Conservation (phyloP, 768 basidiomycete species). For the Boletus speciosus region DNA sequence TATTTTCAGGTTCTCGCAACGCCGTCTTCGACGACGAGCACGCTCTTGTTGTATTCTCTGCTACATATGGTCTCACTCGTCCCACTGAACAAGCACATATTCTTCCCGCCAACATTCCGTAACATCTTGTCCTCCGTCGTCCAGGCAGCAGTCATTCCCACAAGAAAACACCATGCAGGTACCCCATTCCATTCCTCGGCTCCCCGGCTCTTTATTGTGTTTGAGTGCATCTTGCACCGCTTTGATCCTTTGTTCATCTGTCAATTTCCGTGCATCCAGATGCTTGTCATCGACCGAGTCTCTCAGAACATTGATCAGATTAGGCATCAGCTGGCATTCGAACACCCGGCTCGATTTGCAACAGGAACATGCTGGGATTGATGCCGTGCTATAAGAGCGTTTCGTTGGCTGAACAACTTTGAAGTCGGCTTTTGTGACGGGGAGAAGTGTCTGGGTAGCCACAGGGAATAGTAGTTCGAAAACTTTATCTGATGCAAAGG, state of each 20-base stretch:
- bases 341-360: constrained; percentile 74
- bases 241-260: constrained; percentile 68
- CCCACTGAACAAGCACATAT: constrained; percentile 72
- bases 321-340: constrained; percentile 94
- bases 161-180: constrained; percentile 89
- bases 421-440: constrained; percentile 60
- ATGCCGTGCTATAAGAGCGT: constrained; percentile 51
- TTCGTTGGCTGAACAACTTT: constrained; percentile 45
- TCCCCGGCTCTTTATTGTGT: constrained; percentile 39
- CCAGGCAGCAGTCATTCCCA: constrained; percentile 67
- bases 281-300: constrained; percentile 22
- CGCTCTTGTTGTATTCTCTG: background rate
- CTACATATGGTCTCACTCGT: constrained; percentile 39
- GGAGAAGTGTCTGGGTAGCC: constrained; percentile 40
- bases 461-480: constrained; percentile 73
- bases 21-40: background rate
- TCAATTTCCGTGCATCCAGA: constrained; percentile 35
- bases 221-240: constrained; percentile 56
- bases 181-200: constrained; percentile 90
- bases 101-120: constrained; percentile 68
- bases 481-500: constrained; percentile 75
- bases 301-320: constrained; percentile 76
- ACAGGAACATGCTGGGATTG: constrained; percentile 59
- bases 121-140: constrained; percentile 38
- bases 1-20: constrained; percentile 2